A percentile compares a stretch with the other conserved stretches of the same genome.
phyloP scores from a whole-genome alignment of 2,329 filamentous ascomycete genomes.

The Talaromyces verruculosus region DNA sequence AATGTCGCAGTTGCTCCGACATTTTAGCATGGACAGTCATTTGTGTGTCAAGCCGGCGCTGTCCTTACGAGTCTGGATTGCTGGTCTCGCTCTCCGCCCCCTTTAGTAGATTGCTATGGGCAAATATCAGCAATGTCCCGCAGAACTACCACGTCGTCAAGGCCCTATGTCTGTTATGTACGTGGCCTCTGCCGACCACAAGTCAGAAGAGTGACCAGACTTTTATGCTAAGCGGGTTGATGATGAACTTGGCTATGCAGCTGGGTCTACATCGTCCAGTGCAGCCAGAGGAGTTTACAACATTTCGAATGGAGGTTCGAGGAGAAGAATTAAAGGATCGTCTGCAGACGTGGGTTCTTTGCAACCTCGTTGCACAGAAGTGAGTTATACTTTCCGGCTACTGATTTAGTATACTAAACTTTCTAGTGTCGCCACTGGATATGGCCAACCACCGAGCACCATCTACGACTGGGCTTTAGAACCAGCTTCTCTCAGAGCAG shows the following conservation, averaged over 20 bases:
- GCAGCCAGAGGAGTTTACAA: constrained; percentile 57
- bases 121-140: constrained; percentile 57
- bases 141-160: constrained; percentile 64
- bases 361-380: constrained; percentile 68
- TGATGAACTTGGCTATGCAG: constrained; percentile 67
- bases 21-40: constrained; percentile 66
- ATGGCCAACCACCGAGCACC: constrained; percentile 63
- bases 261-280: constrained; percentile 62
- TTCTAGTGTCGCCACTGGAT: constrained; percentile 59
- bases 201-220: constrained; percentile 63
- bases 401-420: neutral
- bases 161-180: constrained; percentile 61
- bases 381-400: constrained; percentile 33
- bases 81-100: constrained; percentile 52
- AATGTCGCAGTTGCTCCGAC: constrained; percentile 57
- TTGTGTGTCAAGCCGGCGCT: constrained; percentile 60
- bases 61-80: constrained; percentile 54
- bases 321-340: constrained; percentile 64
- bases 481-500: constrained; percentile 45
- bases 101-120: constrained; percentile 59
- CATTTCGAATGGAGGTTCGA: constrained; percentile 52
- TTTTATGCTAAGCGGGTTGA: constrained; percentile 62
- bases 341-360: constrained; percentile 64
- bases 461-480: constrained; percentile 59
- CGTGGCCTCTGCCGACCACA: constrained; percentile 63